Base-by-base conservation (phyloP, 257 asterid species). In the Solanum appendiculatum region DNA sequence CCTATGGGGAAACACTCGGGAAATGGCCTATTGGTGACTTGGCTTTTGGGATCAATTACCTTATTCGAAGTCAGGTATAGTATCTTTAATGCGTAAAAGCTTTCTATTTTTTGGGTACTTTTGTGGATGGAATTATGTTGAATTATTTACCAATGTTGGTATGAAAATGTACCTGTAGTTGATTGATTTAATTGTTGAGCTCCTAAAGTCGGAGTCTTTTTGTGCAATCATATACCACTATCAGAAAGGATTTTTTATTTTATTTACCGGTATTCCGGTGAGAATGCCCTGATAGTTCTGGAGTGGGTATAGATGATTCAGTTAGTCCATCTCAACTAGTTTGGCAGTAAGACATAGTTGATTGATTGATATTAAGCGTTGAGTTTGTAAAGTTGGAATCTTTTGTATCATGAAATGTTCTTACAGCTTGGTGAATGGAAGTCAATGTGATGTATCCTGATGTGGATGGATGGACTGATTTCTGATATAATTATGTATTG, bases 21-120 rank as follows among this genome's bases (percentile, higher is more conserved):
- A 95, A 95, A 88, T 95, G 98, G 98, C 96, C 98, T 81, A 94
- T 95, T 89, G 98, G 92, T 33, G 98, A 95, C 89, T 93, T 95
- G 86, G 96, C 98, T 83, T 94, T 95, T 54, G 98, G 98, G 64
- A 94, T 95, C 87, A 95, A 93, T 85, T 95, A 92, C 90, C 94
- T 93, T 37, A 95, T 95, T 69, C 90, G 94, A 83, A 92, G 98
- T 91, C 96, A 95, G 98, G 98, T 95, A 72, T 91, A 54, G 6
- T 34, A 39, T 75, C 56, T 75, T 40, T 39, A 21, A 73, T 73
- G 7, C 16, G 14, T 74, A 54, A 10, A 74, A 75, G 11, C 18
- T 31, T 4, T 16, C 5, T 36, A 1, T 36, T 4, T 33, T 13
- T 68, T 29, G 36, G 10, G 14, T 73, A n/a, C 54, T 64, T 64